phyloP scores from a whole-genome alignment of 495 filamentous ascomycete species.

The Penicillium malachiteum region DNA sequence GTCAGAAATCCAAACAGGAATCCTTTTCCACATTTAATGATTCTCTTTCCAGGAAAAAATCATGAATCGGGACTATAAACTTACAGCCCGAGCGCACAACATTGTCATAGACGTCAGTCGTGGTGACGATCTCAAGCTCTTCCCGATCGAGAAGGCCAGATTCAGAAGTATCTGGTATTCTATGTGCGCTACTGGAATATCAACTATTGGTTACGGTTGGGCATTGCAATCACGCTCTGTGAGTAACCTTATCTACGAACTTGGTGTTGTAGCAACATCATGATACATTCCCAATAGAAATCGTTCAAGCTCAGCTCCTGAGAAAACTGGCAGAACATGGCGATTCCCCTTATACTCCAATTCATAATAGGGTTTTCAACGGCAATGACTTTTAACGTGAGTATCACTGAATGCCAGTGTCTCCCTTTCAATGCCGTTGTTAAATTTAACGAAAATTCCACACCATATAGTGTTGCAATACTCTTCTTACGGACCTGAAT shows the following conservation, averaged over 20 bases:
- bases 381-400: neutral
- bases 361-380: slow-evolving; percentile 1
- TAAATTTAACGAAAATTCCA: slow-evolving; percentile 46
- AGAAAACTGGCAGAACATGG: neutral
- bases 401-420: slow-evolving; percentile 26
- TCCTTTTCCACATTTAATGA: too few relatives aligned
- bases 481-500: slow-evolving; percentile 60
- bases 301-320: too few relatives aligned
- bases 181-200: neutral
- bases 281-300: neutral
- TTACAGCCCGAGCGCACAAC: too few relatives aligned
- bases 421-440: slow-evolving; percentile 52
- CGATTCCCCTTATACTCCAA: neutral
- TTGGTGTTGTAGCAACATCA: too few relatives aligned
- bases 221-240: neutral
- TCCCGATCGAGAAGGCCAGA: neutral
- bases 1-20: too few relatives aligned
- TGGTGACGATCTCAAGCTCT: neutral
- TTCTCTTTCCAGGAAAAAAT: neutral
- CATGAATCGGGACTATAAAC: neutral
- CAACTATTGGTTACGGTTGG: neutral
- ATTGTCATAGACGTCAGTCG: too few relatives aligned
- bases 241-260: neutral
- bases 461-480: slow-evolving; percentile 45
- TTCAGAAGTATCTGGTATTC: neutral